These are phyloP conservation scores for Cryptosporidium sp. DNA, from an alignment of 169 alveolate genomes.

Conservation along the genomic window DNA sequence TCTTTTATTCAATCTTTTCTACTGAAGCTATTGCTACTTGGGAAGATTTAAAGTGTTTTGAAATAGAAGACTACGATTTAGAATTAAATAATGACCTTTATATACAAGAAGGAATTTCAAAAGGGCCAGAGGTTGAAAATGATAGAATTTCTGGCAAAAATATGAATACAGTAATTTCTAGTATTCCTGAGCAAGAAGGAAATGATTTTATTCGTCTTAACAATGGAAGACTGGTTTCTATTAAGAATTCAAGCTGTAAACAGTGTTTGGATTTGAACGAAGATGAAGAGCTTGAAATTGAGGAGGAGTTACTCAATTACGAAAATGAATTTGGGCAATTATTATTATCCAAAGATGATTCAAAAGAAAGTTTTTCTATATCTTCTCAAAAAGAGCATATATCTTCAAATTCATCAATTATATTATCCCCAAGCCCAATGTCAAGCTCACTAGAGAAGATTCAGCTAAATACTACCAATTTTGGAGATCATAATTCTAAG, in stretches of 20 bases:
- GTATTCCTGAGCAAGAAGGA: slow-evolving; percentile 68
- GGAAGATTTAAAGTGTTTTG: slow-evolving; percentile 34
- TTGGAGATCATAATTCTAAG: slow-evolving; percentile 48
- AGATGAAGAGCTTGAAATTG: slow-evolving; percentile 49
- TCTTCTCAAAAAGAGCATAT: background rate
- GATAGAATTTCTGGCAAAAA: background rate
- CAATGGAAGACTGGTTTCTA: slow-evolving; percentile 7
- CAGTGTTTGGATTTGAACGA: slow-evolving; percentile 20
- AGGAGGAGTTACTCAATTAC: slow-evolving; percentile 12
- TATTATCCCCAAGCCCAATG: background rate
- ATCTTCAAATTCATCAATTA: background rate
- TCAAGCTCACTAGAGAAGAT: background rate
- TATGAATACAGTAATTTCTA: background rate
- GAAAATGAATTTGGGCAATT: slow-evolving; percentile 6
- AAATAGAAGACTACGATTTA: slow-evolving; percentile 33
- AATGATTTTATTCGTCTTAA: slow-evolving; percentile 10
- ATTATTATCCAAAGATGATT: background rate
- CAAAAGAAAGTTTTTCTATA: background rate
- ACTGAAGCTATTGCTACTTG: slow-evolving; percentile 19
- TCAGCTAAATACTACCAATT: background rate
- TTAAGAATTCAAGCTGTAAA: slow-evolving; percentile 44
- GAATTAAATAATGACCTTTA: background rate
- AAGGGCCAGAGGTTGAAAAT: background rate
- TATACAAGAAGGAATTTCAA: background rate
- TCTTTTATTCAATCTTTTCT: slow-evolving; percentile 21